Percentiles rank a stretch among this genome's conserved stretches.
phyloP scores from a whole-genome alignment of 1,284 basidiomycete genomes.

The Heterobasidion irregulare region DNA sequence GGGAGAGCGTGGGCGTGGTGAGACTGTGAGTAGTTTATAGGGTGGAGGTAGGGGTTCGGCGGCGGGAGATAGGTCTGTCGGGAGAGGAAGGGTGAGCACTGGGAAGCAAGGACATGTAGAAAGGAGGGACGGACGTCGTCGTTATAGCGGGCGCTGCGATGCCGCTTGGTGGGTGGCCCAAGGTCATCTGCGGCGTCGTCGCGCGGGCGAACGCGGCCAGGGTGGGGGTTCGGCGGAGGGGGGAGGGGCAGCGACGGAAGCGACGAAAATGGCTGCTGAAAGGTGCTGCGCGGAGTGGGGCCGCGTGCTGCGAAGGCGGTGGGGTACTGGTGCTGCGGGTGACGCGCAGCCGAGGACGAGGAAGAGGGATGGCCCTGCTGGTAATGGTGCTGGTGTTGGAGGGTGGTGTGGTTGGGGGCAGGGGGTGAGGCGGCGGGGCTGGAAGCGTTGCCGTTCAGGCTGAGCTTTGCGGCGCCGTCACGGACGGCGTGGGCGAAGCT shows the following conservation, averaged over 20 bases:
- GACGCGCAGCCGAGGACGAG: no score
- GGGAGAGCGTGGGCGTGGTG: slow-evolving; percentile 5
- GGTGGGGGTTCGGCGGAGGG: slow-evolving; percentile 10
- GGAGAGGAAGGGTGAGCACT: slow-evolving; percentile 9
- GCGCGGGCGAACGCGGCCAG: slow-evolving; percentile 29
- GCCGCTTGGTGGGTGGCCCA: slow-evolving; percentile 38
- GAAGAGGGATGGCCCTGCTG: no score
- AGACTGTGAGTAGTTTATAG: slow-evolving; percentile 11
- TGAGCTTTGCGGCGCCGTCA: slow-evolving; percentile 33
- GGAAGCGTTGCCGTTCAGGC: slow-evolving; percentile 17
- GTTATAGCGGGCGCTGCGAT: slow-evolving; percentile 20
- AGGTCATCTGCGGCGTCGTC: slow-evolving; percentile 31
- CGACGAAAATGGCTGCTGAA: slow-evolving; percentile 12
- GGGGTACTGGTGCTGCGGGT: not conserved
- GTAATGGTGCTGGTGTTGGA: not conserved
- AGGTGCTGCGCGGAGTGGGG: slow-evolving; percentile 1
- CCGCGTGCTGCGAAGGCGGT: slow-evolving; percentile 10
- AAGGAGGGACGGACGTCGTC: slow-evolving; percentile 16
- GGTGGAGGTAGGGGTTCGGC: slow-evolving; percentile 13
- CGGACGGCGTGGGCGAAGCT: slow-evolving; percentile 39
- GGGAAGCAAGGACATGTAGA: not conserved
- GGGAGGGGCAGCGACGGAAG: slow-evolving; percentile 21
- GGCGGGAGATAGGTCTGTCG: slow-evolving; percentile 12
- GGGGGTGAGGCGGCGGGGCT: not conserved
- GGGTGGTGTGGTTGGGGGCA: not conserved